These are phyloP conservation scores for Aspergillus unguis DNA, from an alignment of 2,329 filamentous ascomycete genomes.

Conservation along the genomic window DNA sequence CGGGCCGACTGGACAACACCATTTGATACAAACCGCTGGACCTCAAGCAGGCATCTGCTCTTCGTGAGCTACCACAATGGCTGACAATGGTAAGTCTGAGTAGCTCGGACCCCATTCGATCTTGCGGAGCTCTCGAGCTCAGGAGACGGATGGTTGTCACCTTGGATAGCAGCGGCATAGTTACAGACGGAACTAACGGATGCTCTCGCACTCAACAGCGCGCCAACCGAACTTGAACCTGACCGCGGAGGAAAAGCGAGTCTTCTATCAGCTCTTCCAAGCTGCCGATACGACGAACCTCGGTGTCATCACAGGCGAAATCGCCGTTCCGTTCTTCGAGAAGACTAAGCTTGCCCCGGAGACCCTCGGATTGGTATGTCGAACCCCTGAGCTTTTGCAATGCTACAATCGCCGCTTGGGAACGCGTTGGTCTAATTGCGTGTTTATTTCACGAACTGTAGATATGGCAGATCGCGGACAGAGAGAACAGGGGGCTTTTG, in stretches of 20 bases:
- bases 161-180: conserved; percentile 13
- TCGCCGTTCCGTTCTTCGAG: conserved; percentile 96
- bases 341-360: conserved; percentile 85
- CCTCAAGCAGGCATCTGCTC: conserved; percentile 25
- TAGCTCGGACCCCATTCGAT: neutral
- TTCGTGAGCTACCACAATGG: conserved; percentile 31
- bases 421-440: conserved; percentile 6
- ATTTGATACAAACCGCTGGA: conserved; percentile 18
- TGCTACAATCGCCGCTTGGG: neutral
- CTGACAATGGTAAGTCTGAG: conserved; percentile 32
- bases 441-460: conserved; percentile 39
- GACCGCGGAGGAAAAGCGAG: conserved; percentile 84
- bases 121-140: conserved; percentile 13
- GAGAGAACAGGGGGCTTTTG: conserved; percentile 89
- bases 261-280: conserved; percentile 89
- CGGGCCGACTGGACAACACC: conserved; percentile 18
- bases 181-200: conserved; percentile 26
- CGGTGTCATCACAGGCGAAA: conserved; percentile 90
- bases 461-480: conserved; percentile 99
- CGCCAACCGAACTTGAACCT: conserved; percentile 72
- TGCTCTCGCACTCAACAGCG: conserved; percentile 22
- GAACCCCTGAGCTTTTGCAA: neutral
- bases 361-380: conserved; percentile 76
- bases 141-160: conserved; percentile 24
- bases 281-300: conserved; percentile 88